Conservation (phyloP, 1,284 basidiomycete genomes). For the Termitomyces sp. region DNA sequence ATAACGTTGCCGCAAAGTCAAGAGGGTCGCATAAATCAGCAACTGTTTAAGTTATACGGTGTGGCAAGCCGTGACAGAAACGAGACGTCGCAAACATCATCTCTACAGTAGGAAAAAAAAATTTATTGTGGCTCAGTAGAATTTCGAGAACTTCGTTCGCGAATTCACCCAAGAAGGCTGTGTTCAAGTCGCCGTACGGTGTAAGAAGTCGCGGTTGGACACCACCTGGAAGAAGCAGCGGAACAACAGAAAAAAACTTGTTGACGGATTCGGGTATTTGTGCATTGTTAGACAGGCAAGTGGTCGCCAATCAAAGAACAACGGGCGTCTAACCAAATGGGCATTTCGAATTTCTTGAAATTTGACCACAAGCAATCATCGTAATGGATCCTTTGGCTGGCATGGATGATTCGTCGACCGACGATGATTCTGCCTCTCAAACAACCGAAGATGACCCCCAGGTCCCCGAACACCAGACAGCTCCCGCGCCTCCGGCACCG, state of each 20-base stretch:
- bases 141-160: background rate
- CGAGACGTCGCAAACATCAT: background rate
- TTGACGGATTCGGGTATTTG: constrained; percentile 7
- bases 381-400: constrained; percentile 37
- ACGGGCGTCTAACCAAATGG: constrained; percentile 15
- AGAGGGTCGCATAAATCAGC: background rate
- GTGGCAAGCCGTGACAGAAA: background rate
- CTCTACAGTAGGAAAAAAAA: background rate
- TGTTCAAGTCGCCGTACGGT: background rate
- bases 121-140: background rate
- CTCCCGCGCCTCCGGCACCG: constrained; percentile 29
- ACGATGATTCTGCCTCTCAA: constrained; percentile 74
- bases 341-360: constrained; percentile 10
- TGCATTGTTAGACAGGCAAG: constrained; percentile 15
- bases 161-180: background rate
- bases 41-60: background rate
- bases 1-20: background rate
- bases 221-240: background rate
- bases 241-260: background rate
- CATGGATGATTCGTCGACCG: constrained; percentile 67
- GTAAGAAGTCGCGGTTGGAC: background rate
- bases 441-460: constrained; percentile 80
- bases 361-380: constrained; percentile 15
- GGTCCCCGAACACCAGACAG: constrained; percentile 53
- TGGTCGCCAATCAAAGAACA: constrained; percentile 14